A percentile compares a stretch with the other conserved stretches of the same genome.
Evolutionary conservation across 768 basidiomycete species (phyloP).

Genomic region (Tylopilus cervinicoccineus): DNA sequence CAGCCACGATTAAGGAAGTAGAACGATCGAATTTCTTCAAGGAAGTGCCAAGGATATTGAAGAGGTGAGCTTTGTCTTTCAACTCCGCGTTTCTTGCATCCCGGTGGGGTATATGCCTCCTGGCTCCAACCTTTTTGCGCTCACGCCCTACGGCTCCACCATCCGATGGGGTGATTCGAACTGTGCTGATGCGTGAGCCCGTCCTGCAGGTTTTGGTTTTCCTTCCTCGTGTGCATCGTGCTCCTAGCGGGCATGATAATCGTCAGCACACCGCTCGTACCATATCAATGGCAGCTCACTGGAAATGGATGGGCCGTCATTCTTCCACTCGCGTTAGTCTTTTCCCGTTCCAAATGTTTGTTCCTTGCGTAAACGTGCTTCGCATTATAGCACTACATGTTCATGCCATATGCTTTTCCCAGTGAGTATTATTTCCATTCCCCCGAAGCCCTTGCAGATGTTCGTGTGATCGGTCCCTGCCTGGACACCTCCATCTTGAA

Average conservation of each 20-base stretch:
- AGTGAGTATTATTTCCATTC: constrained; percentile 37
- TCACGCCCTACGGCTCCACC: neutral
- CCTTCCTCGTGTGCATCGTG: constrained; percentile 50
- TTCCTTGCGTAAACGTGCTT: constrained; percentile 1
- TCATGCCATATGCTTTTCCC: constrained; percentile 73
- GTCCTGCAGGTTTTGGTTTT: constrained; percentile 29
- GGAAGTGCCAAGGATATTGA: constrained; percentile 79
- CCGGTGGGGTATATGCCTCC: neutral
- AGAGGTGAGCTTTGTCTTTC: constrained; percentile 28
- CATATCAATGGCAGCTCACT: constrained; percentile 60
- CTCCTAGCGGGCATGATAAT: constrained; percentile 56
- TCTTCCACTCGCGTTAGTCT: constrained; percentile 65
- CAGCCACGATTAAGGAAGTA: constrained; percentile 73
- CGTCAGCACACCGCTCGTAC: constrained; percentile 49
- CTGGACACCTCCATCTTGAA: constrained; percentile 24
- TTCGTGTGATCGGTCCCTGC: constrained; percentile 2
- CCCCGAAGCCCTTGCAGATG: neutral
- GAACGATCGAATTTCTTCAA: constrained; percentile 88
- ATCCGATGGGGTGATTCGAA: neutral
- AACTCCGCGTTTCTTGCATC: neutral
- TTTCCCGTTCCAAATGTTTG: neutral
- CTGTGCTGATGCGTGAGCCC: constrained; percentile 14
- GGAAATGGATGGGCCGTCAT: constrained; percentile 68
- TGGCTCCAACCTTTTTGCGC: neutral
- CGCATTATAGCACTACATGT: constrained; percentile 48